Base-by-base conservation (phyloP, 148 eudicot genomes). In the Rhododendron mucronatum region DNA sequence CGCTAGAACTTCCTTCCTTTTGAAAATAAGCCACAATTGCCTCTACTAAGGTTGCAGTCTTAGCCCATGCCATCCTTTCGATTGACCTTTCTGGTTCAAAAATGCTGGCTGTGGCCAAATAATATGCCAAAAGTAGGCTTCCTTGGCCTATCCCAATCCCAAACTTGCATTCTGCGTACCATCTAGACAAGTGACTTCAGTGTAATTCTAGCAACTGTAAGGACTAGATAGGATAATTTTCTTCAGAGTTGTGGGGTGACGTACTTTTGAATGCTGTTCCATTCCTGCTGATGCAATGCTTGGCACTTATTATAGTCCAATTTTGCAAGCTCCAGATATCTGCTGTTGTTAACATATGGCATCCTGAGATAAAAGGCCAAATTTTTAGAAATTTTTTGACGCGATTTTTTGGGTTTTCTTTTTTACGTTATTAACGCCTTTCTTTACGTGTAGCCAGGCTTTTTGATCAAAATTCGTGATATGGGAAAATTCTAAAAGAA, bases 61-160 rank as follows among this genome's bases (percentile, higher is more conserved):
- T 96, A 61, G 97, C 94, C 99, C 99, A 96, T 55, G 96, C 97
- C 20, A 92, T 84, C 13, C 99, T 86, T 87, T 92, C 93, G 8
- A 50, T 87, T 14, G 94, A 91, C 84, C 86, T 91, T 74, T 95
- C 94, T 1, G 98, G 97, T 88, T 96, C 98, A 76, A 89, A 96
- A 30, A 93, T 80, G 51, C 89, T 91, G 0, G 99, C 94, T 1
- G 92, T 83, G 6, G 98, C 96, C 69, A 93, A 20, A 74, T 90
- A 95, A 75, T 95, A 95, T 2, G 91, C 86, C 50, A 86, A 63
- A 3, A 94, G 84, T 26, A 96, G 92, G 75, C 84, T 91, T 75
- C 87, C 88, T 81, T 90, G 91, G 86, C 90, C 92, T 41, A 41
- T 41, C 45, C 45, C 45, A 41, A 41, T 76, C 9, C 97, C 96